Percentiles rank a stretch among this genome's conserved stretches.
Evolutionary conservation across 139 green algal species (phyloP).

Genomic region (Diplosphaera chodatii): DNA sequence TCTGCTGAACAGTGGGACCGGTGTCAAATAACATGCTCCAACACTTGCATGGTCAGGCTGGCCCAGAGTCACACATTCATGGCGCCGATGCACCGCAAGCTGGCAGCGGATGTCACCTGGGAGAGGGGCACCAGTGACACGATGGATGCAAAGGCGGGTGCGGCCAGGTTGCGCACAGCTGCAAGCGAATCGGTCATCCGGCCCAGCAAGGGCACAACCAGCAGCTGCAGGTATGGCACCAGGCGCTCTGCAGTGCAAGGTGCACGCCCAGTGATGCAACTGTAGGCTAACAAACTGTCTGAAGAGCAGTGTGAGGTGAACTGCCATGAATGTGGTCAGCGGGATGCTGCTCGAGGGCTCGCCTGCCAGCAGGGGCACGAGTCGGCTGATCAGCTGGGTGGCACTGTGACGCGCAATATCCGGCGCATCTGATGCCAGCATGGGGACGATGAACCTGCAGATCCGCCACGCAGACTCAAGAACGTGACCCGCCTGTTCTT

Average conservation of each 20-base stretch:
- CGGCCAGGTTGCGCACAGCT: constrained; percentile 47
- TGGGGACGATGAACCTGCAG: constrained; percentile 19
- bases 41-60: too few relatives aligned
- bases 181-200: constrained; percentile 75
- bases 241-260: constrained; percentile 20
- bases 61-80: too few relatives aligned
- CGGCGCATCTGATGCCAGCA: constrained; percentile 18
- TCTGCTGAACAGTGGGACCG: too few relatives aligned
- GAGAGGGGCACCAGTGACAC: constrained; percentile 85
- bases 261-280: neutral
- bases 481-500: too few relatives aligned
- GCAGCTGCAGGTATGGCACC: constrained; percentile 64
- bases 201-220: constrained; percentile 84
- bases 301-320: too few relatives aligned
- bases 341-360: too few relatives aligned
- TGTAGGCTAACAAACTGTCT: too few relatives aligned
- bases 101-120: constrained; percentile 16
- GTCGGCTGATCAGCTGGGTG: constrained; percentile 15
- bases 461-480: too few relatives aligned
- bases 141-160: constrained; percentile 70
- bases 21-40: too few relatives aligned
- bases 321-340: too few relatives aligned
- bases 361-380: neutral
- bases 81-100: too few relatives aligned
- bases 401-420: constrained; percentile 26